phyloP scores from a whole-genome alignment of 805 yeast genomes.

The Saccharomycopsis sp. region DNA sequence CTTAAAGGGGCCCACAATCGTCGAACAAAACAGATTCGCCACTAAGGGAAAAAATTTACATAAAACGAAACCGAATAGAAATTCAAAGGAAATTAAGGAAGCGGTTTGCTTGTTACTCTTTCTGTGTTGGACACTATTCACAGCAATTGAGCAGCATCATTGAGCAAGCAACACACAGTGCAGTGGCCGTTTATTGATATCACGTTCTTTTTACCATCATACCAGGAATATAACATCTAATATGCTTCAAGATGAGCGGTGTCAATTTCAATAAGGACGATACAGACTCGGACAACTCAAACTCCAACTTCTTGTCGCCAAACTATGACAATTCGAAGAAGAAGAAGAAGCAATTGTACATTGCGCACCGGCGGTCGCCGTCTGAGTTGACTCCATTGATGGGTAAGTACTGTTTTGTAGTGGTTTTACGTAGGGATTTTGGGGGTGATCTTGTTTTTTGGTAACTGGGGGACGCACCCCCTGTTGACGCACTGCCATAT shows the following conservation, averaged over 20 bases:
- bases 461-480: too few species aligned
- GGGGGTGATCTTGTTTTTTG: too few species aligned
- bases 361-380: constrained; percentile 97
- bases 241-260: constrained; percentile 1
- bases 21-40: not conserved
- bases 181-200: not conserved
- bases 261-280: not conserved
- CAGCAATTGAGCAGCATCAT: not conserved
- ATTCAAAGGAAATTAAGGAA: not conserved
- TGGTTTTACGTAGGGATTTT: too few species aligned
- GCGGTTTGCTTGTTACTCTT: too few species aligned
- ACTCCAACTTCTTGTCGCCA: not conserved
- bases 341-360: constrained; percentile 63
- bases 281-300: not conserved
- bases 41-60: not conserved
- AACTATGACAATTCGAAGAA: constrained; percentile 22
- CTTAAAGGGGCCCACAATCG: not conserved
- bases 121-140: too few species aligned
- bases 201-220: not conserved
- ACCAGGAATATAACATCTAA: not conserved
- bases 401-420: constrained; percentile 45
- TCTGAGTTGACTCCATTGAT: constrained; percentile 86
- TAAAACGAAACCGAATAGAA: not conserved
- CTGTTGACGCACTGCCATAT: too few species aligned
- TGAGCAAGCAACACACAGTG: too few species aligned